These are phyloP conservation scores for Penicillium sp. DNA, from an alignment of 2,329 filamentous ascomycete genomes.

Conservation along the genomic window DNA sequence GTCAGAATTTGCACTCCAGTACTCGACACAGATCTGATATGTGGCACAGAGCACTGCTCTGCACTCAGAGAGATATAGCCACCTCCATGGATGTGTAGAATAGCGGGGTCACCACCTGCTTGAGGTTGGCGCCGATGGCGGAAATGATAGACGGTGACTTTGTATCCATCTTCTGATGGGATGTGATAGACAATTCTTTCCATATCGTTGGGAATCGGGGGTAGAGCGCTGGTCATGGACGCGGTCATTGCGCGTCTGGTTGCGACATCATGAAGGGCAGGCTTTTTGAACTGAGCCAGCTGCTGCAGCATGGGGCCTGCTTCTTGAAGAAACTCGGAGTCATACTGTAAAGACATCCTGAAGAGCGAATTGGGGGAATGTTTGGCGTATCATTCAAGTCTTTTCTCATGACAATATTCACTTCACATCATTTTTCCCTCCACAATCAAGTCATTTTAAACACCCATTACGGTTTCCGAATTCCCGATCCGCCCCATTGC, in stretches of 20 bases:
- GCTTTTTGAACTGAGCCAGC: neutral
- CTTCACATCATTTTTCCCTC: neutral
- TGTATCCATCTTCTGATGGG: neutral
- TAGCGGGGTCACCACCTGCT: slow-evolving; percentile 21
- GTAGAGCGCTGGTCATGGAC: neutral
- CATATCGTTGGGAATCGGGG: slow-evolving; percentile 7
- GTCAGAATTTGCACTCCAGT: slow-evolving; percentile 36
- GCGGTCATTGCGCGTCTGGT: slow-evolving; percentile 1
- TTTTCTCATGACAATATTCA: neutral
- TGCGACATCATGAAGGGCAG: slow-evolving; percentile 7
- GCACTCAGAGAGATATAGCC: slow-evolving; percentile 39
- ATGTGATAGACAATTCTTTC: slow-evolving; percentile 11
- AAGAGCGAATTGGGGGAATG: neutral
- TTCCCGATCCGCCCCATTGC: neutral
- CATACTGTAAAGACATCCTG: slow-evolving; percentile 15
- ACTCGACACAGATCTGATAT: slow-evolving; percentile 26
- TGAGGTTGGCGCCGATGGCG: neutral
- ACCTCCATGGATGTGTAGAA: slow-evolving; percentile 45
- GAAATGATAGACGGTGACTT: slow-evolving; percentile 13
- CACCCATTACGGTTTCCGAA: neutral
- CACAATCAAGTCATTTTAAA: neutral
- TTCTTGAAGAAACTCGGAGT: slow-evolving; percentile 11
- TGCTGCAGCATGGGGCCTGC: slow-evolving; percentile 9
- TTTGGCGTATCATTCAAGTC: neutral
- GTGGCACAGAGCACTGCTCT: slow-evolving; percentile 21